Evolutionary conservation across 495 filamentous ascomycete genomes (phyloP), one percentile per base, ranked within the genome.

Genomic region (Patellaria atrata): DNA sequence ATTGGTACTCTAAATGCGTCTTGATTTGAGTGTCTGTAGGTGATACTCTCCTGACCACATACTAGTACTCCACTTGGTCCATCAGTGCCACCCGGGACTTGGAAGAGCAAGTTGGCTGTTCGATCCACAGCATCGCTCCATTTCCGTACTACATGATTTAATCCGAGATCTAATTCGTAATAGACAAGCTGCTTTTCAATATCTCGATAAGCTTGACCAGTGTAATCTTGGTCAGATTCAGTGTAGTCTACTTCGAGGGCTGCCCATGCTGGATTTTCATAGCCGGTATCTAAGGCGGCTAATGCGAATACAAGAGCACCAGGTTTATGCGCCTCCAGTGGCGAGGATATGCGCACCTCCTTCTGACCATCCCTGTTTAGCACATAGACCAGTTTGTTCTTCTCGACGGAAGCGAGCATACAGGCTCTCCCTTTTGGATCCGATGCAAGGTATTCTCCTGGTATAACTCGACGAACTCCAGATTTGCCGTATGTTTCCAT

Each of bases 351-450:
- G 17, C 84, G 89, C 50, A 96, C 68, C 53, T 93, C 84, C 21
- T 82, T 84, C 59, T 93, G 82, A 23, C 84, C 71, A 59, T 94
- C 92, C 24, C 91, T 79, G 61, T 94, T 94, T 35, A 99, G 67
- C 51, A 96, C 87, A 58, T 96, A 99, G 52, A 96, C 91, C 46
- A 99, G 79, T 62, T 96, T 96, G 60, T 96, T 96, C 72, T 99
- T 99, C 59, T 99, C 91, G 38, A 89, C 67, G 6, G 84, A 83
- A 5, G 91, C 82, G 31, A 94, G 83, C 45, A 99, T 65, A 55
- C 85, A 93, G 22, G 91, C 91, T 57, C 91, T 70, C 24, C 91
- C 91, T 55, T 91, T 91, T 6, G 91, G 91, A 54, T 99, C 91
- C 6, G 79, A 78, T 2, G 85, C 89, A 13, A 99, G 67, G 51